Conservation (phyloP, 208 protist species). For the Crithidia expoeki region DNA sequence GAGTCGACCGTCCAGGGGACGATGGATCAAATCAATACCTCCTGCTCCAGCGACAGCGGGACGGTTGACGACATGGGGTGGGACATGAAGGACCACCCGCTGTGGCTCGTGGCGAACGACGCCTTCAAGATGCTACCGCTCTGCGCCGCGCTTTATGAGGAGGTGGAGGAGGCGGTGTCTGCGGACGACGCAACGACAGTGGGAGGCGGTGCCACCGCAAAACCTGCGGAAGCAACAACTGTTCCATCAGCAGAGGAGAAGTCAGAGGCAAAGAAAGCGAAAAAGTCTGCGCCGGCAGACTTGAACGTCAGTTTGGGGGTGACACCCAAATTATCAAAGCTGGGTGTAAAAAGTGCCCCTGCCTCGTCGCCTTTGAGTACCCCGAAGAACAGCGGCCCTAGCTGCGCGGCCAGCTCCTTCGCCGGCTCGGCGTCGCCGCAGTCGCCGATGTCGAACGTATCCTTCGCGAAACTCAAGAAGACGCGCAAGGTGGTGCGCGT, state of each 20-base stretch:
- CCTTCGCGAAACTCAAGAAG: constrained; percentile 10
- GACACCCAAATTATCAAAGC: not conserved
- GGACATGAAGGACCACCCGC: constrained; percentile 72
- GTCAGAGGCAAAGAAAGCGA: constrained; percentile 1
- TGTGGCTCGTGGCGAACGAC: constrained; percentile 81
- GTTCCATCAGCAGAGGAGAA: constrained; percentile 33
- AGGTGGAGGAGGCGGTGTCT: constrained; percentile 18
- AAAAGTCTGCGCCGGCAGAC: not conserved
- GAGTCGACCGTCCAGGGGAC: constrained; percentile 11
- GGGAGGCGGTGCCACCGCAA: not conserved
- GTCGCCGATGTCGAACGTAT: not conserved
- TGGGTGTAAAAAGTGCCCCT: not conserved
- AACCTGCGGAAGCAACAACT: constrained; percentile 77
- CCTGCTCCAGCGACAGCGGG: not conserved
- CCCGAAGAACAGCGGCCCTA: not conserved
- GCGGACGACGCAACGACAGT: not conserved
- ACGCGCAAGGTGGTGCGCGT: constrained; percentile 62
- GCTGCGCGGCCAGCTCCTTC: not conserved
- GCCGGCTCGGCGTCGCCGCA: not conserved
- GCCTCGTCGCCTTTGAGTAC: not conserved
- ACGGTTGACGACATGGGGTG: constrained; percentile 46
- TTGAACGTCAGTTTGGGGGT: not conserved
- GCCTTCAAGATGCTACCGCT: constrained; percentile 76
- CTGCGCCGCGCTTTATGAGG: constrained; percentile 96
- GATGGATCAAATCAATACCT: constrained; percentile 1